Percentiles rank a stretch among this genome's conserved stretches.
These are phyloP conservation scores for Leptodontidium sp. DNA, from an alignment of 2,329 filamentous ascomycete genomes.

Conservation along the genomic window DNA sequence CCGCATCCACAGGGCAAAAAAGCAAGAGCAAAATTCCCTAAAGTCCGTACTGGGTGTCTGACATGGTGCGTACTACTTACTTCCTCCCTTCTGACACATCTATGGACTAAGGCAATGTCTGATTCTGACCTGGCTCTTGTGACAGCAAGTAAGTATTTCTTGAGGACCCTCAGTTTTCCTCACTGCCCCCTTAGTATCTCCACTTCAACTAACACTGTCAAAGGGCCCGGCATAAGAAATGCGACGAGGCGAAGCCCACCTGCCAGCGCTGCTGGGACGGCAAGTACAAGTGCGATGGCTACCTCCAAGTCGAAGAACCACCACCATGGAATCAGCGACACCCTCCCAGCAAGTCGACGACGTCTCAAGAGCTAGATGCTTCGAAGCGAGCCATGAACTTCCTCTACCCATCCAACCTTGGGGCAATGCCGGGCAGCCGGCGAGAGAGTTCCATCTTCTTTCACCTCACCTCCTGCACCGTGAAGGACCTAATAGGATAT, in stretches of 20 bases:
- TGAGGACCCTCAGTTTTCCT: background rate
- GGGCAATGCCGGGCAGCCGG: background rate
- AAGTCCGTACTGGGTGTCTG: background rate
- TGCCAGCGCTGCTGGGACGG: background rate
- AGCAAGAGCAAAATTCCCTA: background rate
- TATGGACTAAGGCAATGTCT: background rate
- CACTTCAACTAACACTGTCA: background rate
- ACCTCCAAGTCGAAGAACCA: background rate
- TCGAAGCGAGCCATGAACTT: conserved; percentile 1
- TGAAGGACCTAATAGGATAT: conserved; percentile 1
- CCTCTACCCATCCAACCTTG: background rate
- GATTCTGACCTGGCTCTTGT: background rate
- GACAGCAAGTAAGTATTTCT: background rate
- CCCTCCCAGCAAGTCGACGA: background rate
- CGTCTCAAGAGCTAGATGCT: background rate
- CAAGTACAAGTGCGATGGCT: background rate
- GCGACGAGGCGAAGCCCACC: background rate
- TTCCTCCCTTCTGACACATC: background rate
- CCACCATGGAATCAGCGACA: background rate
- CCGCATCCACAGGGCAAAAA: background rate
- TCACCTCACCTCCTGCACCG: background rate
- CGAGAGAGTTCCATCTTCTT: background rate
- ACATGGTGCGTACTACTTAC: conserved; percentile 1
- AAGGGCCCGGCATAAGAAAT: background rate
- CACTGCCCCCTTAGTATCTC: background rate